phyloP scores from a whole-genome alignment of 345 rosid species.

The Garcia nutans region DNA sequence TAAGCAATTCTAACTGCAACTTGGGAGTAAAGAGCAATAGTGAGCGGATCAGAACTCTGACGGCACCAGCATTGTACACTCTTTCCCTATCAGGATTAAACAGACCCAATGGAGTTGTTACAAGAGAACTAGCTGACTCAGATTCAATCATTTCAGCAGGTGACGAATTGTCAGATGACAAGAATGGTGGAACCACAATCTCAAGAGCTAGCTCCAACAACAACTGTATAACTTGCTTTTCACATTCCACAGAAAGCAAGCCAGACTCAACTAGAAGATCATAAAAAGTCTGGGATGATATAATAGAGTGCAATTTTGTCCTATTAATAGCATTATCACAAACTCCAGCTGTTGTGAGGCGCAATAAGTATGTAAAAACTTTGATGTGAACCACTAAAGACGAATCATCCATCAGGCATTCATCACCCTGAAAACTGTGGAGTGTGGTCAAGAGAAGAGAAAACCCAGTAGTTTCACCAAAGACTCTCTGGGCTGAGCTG shows the following conservation, averaged over 20 bases:
- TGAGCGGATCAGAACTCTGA: slow-evolving; percentile 79
- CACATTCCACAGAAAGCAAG: slow-evolving; percentile 88
- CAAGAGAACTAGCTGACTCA: slow-evolving; percentile 48
- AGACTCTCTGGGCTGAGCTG: slow-evolving; percentile 77
- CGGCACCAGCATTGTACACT: slow-evolving; percentile 85
- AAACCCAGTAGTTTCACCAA: slow-evolving; percentile 97
- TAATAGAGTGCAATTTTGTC: slow-evolving; percentile 71
- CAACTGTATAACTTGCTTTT: slow-evolving; percentile 93
- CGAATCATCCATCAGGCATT: slow-evolving; percentile 54
- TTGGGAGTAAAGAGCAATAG: slow-evolving; percentile 90
- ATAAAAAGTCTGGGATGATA: slow-evolving; percentile 84
- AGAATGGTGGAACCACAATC: slow-evolving; percentile 87
- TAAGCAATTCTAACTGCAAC: slow-evolving; percentile 85
- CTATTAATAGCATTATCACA: slow-evolving; percentile 75
- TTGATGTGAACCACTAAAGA: slow-evolving; percentile 53
- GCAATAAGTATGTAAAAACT: slow-evolving; percentile 78
- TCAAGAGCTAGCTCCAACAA: slow-evolving; percentile 95
- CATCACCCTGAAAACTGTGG: slow-evolving; percentile 81
- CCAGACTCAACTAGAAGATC: slow-evolving; percentile 93
- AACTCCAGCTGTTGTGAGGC: slow-evolving; percentile 89
- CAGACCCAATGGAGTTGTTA: slow-evolving; percentile 57
- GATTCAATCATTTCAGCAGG: slow-evolving; percentile 45
- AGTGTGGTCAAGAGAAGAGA: slow-evolving; percentile 93
- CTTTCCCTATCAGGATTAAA: slow-evolving; percentile 77
- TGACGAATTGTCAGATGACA: slow-evolving; percentile 50